Evolutionary conservation across 2,329 filamentous ascomycete species (phyloP).

Genomic region (Trichoderma guizhouense): DNA sequence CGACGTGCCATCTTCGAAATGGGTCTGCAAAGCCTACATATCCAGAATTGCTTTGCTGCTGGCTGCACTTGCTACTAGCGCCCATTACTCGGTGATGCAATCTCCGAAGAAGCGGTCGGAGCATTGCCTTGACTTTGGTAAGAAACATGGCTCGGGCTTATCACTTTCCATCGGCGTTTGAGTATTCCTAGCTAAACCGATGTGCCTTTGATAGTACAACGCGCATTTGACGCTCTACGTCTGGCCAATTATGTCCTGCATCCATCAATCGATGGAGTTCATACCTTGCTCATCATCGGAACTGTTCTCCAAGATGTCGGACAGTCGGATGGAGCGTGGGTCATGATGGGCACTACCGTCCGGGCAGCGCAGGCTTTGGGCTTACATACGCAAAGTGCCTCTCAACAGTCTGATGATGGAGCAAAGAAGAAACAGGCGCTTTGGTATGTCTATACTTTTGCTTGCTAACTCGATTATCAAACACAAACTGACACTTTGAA

Average conservation of each 20-base stretch:
- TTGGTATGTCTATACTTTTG: neutral
- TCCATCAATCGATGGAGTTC: conserved; percentile 1
- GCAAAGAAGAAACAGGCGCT: neutral
- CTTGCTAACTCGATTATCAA: neutral
- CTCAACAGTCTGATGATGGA: neutral
- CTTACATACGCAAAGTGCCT: neutral
- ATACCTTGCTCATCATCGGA: conserved; percentile 11
- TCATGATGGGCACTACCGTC: conserved; percentile 10
- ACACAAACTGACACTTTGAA: neutral
- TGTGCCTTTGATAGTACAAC: neutral
- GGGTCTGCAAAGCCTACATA: conserved; percentile 7
- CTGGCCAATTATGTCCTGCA: conserved; percentile 11
- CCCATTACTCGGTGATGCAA: conserved; percentile 9
- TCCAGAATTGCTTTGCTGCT: conserved; percentile 7
- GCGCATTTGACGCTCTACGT: conserved; percentile 11
- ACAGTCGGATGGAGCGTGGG: conserved; percentile 15
- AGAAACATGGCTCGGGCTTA: neutral
- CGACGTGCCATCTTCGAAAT: neutral
- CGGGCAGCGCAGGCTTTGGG: conserved; percentile 14
- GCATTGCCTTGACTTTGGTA: conserved; percentile 7
- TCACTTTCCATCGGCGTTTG: too few relatives aligned
- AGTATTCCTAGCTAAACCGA: neutral
- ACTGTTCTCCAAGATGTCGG: conserved; percentile 13
- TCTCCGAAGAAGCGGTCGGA: conserved; percentile 12
- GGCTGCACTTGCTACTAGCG: conserved; percentile 6